Conservation (phyloP, 768 basidiomycete species). For the Austroboletus eburneus region DNA sequence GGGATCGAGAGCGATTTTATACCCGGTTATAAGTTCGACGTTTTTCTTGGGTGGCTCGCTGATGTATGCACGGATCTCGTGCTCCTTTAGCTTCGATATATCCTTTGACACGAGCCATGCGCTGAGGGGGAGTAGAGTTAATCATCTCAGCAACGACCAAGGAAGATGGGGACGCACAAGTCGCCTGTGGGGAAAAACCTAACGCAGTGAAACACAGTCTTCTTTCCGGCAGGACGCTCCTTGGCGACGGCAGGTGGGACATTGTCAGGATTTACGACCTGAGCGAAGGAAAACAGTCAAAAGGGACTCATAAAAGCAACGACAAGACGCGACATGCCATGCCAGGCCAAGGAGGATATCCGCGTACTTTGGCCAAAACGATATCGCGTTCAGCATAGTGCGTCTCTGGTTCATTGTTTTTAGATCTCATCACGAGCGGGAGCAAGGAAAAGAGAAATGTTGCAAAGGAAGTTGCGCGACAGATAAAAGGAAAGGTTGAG, state of each 20-base stretch:
- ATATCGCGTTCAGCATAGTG: constrained; percentile 74
- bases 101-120: constrained; percentile 83
- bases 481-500: constrained; percentile 39
- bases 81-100: constrained; percentile 67
- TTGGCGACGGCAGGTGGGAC: constrained; percentile 59
- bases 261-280: constrained; percentile 77
- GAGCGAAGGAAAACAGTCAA: constrained; percentile 14
- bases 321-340: constrained; percentile 59
- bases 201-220: constrained; percentile 65
- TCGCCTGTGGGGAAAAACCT: constrained; percentile 94
- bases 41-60: constrained; percentile 71
- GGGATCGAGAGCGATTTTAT: constrained; percentile 72
- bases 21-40: constrained; percentile 71
- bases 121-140: constrained; percentile 38
- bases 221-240: constrained; percentile 73
- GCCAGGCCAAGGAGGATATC: constrained; percentile 93
- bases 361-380: constrained; percentile 90
- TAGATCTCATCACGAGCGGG: constrained; percentile 34
- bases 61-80: constrained; percentile 85
- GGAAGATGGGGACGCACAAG: constrained; percentile 58
- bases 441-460: constrained; percentile 14
- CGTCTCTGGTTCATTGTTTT: constrained; percentile 37
- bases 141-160: constrained; percentile 8
- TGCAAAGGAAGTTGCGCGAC: constrained; percentile 27
- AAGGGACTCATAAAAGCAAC: constrained; percentile 7